A percentile compares a stretch with the other conserved stretches of the same genome.
These are phyloP conservation scores for Trypanosoma theileri DNA, from an alignment of 208 protist genomes.

Conservation along the genomic window DNA sequence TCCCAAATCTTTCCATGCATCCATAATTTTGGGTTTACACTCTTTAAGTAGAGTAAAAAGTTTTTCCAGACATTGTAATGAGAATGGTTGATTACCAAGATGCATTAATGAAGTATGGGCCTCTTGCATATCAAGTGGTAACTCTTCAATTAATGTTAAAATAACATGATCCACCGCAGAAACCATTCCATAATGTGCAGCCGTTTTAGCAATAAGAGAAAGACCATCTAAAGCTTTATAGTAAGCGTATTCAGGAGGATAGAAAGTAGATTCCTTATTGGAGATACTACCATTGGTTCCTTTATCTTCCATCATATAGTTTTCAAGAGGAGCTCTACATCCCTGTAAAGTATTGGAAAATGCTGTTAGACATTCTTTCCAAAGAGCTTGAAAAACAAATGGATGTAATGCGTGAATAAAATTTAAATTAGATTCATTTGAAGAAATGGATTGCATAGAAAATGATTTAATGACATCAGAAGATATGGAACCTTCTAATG, in stretches of 20 bases:
- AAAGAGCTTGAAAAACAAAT: constrained; percentile 57
- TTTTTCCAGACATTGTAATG: constrained; percentile 14
- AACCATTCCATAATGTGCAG: constrained; percentile 3
- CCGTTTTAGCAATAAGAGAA: constrained; percentile 15
- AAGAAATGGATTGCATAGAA: constrained; percentile 17
- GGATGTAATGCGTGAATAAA: constrained; percentile 28
- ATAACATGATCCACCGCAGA: constrained; percentile 31
- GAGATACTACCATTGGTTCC: neutral
- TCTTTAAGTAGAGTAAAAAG: constrained; percentile 21
- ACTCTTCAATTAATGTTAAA: constrained; percentile 19
- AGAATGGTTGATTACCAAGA: constrained; percentile 10
- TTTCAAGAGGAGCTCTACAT: constrained; percentile 34
- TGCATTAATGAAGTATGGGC: constrained; percentile 6
- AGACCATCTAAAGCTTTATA: constrained; percentile 22
- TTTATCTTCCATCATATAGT: constrained; percentile 1
- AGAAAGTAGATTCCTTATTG: neutral
- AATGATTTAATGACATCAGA: constrained; percentile 12
- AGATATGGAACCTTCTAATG: neutral
- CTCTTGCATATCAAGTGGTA: constrained; percentile 21
- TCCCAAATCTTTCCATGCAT: constrained; percentile 28
- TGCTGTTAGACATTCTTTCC: constrained; percentile 51
- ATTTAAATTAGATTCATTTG: neutral
- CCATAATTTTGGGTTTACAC: constrained; percentile 11
- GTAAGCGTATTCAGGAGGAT: constrained; percentile 15
- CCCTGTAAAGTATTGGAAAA: constrained; percentile 52